Evolutionary conservation across 345 rosid genomes (phyloP), one percentile per base, ranked within the genome.

Genomic region (Arabis hirsuta): DNA sequence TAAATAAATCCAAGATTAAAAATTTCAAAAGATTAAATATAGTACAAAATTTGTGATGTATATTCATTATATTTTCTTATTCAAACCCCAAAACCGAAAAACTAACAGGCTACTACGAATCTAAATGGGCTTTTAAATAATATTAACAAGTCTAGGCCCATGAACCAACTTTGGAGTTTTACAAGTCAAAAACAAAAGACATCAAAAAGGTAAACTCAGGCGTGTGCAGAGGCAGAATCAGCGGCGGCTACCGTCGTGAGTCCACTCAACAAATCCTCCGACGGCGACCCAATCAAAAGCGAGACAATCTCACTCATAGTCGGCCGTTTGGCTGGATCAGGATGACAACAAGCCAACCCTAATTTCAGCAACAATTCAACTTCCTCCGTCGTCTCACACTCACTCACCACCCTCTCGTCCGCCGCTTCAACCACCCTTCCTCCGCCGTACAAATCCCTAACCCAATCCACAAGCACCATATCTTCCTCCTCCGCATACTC

Each of bases 291-390:
- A 2, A 84, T 47, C 57, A 92, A 74, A 44, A 92, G 65, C 0
- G 89, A 84, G 26, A 74, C 86, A 7, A 88, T 86, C 67, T 86
- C 96, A 80, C 81, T 87, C 96, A 92, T 88, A 44, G 44, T 77
- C 7, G 98, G 96, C 56, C 96, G 76, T 51, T 58, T 83, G 0
- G 55, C 65, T 0, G 96, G 90, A 74, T 88, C 88, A 6, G 96
- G 96, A 43, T 92, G 96, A 63, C 91, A 92, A 82, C 96, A 90
- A 78, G 85, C 91, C 81, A 92, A 59, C 46, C 98, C 98, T 44
- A 92, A 80, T 74, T 92, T 92, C 80, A 92, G 72, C 60, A 81
- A 73, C 84, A 77, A 62, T 76, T 87, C 92, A 68, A 87, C 79
- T 71, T 87, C 96, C 75, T 81, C 88, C 43, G 12, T 78, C 72